Percentiles rank a stretch among this genome's conserved stretches.
phyloP scores from a whole-genome alignment of 768 basidiomycete species.

The Leccinum variicolor region DNA sequence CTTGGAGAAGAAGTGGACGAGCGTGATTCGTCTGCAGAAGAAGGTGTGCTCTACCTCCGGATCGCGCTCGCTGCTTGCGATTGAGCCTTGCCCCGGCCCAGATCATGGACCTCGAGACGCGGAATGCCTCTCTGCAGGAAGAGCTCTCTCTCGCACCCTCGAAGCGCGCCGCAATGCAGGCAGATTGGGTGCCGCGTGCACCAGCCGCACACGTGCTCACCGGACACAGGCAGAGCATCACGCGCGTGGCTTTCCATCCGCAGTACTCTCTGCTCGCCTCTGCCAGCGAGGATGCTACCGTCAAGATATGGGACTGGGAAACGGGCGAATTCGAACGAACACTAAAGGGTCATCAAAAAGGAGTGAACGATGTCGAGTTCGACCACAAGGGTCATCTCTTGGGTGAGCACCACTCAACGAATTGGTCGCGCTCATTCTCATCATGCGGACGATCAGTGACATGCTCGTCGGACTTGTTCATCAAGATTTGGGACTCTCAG shows the following conservation, averaged over 20 bases:
- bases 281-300: conserved; percentile 83
- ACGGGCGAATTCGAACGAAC: conserved; percentile 91
- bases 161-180: conserved; percentile 56
- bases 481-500: conserved; percentile 89
- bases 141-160: conserved; percentile 49
- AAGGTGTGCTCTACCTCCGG: conserved; percentile 52
- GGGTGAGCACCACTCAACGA: conserved; percentile 44
- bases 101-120: conserved; percentile 95
- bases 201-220: conserved; percentile 76
- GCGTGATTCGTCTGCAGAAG: conserved; percentile 92
- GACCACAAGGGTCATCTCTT: conserved; percentile 81
- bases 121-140: conserved; percentile 78
- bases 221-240: conserved; percentile 76
- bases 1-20: conserved; percentile 98
- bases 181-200: conserved; percentile 86
- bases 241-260: conserved; percentile 82
- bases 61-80: background rate
- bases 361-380: conserved; percentile 84
- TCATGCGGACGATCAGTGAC: conserved; percentile 32
- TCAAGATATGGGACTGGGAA: conserved; percentile 98
- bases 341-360: conserved; percentile 88
- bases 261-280: conserved; percentile 78
- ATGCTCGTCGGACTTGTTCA: conserved; percentile 82
- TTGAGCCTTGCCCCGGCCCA: conserved; percentile 29
- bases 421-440: background rate